Evolutionary conservation across 306 rosid genomes (phyloP), one percentile per base, ranked within the genome.

Genomic region (Mimosa bimucronata): DNA sequence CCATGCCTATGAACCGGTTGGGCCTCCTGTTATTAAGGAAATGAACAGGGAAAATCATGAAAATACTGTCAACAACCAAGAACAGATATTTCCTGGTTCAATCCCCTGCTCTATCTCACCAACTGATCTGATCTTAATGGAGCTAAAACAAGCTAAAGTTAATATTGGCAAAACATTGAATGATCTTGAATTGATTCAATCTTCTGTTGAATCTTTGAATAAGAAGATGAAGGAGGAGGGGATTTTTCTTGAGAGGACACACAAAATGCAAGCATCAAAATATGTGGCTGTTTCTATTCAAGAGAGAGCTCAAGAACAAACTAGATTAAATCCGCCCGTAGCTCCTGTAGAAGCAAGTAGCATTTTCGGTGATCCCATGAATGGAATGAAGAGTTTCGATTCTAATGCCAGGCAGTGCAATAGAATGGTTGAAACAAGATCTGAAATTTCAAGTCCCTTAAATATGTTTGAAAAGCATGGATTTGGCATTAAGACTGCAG

Each of bases 121-220:
- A 41, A 97, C 98, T 75, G 97, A 94, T 84, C 19, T 90, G 84
- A 92, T 94, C 86, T 86, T 92, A 72, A 87, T 82, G 97, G 98
- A 95, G 77, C 79, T 95, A 85, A 91, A 91, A 67, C 97, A 90
- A 87, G 98, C 97, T 41, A 95, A 91, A 80, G 53, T 88, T 79
- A 92, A 91, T 84, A 94, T 95, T 40, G 97, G 98, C 25, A 91
- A 88, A 82, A 95, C 98, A 18, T 89, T 95, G 26, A 86, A 78
- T 77, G 97, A 95, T 73, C 94, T 95, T 29, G 96, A 88, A 73
- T 86, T 83, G 78, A 92, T 95, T 72, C 98, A 92, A 73, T 84
- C 87, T 71, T 91, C 97, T 42, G 92, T 95, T 61, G 96, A 92
- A 61, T 85, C 89, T 71, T 86, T 95, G 62, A 91, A 90, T 77